These are phyloP conservation scores for Cochlearia excelsa DNA, from an alignment of 345 rosid species.

Conservation along the genomic window DNA sequence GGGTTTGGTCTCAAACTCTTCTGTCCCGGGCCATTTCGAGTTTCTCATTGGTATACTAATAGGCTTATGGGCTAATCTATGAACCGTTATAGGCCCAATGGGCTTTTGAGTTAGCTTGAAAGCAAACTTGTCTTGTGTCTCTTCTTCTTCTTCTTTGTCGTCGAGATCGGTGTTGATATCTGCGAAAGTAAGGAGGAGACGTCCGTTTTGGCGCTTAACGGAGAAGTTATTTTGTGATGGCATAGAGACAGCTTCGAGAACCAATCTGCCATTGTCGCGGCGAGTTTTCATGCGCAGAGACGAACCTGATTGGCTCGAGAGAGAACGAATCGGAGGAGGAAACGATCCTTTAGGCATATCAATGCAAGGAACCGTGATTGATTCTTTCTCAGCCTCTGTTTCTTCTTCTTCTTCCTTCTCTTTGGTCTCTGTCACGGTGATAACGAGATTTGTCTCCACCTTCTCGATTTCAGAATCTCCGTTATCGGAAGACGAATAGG, in stretches of 20 bases:
- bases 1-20: constrained; percentile 22
- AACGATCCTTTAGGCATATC: constrained; percentile 43
- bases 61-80: constrained; percentile 62
- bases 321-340: constrained; percentile 82
- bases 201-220: constrained; percentile 79
- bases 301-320: constrained; percentile 48
- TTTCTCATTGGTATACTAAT: constrained; percentile 43
- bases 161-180: constrained; percentile 4
- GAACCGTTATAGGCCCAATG: constrained; percentile 40
- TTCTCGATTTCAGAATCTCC: constrained; percentile 46
- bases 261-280: constrained; percentile 83
- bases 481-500: constrained; percentile 42
- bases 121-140: constrained; percentile 27
- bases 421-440: constrained; percentile 8
- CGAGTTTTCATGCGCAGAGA: constrained; percentile 62
- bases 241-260: constrained; percentile 82
- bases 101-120: constrained; percentile 57
- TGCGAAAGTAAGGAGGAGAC: constrained; percentile 75
- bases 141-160: constrained; percentile 27
- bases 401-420: constrained; percentile 8
- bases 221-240: constrained; percentile 65
- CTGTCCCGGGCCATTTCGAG: constrained; percentile 45
- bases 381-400: constrained; percentile 26
- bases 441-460: constrained; percentile 14
- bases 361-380: neutral